A percentile compares a stretch with the other conserved stretches of the same genome.
These are phyloP conservation scores for Colletotrichum neosansevieriae DNA, from an alignment of 2,329 filamentous ascomycete species.

Conservation along the genomic window DNA sequence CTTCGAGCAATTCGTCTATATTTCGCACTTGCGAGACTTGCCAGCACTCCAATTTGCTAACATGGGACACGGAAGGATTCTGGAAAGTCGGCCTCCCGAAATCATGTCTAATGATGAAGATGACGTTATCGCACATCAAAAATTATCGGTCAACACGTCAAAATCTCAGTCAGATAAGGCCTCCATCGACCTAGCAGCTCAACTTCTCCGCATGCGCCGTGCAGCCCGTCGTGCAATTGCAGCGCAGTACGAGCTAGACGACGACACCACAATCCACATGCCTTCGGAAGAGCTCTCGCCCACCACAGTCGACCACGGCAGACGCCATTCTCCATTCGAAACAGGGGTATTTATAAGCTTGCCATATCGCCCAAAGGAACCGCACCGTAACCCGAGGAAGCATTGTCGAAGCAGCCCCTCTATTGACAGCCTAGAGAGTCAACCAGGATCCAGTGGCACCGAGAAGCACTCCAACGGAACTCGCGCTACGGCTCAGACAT, in stretches of 20 bases:
- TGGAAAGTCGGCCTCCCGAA: background rate
- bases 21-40: slow-evolving; percentile 4
- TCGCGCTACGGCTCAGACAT: slow-evolving; percentile 22
- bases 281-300: background rate
- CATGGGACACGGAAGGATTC: slow-evolving; percentile 14
- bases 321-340: slow-evolving; percentile 6
- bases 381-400: slow-evolving; percentile 8
- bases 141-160: background rate
- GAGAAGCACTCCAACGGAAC: slow-evolving; percentile 19
- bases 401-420: slow-evolving; percentile 13
- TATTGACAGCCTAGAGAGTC: slow-evolving; percentile 5
- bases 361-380: slow-evolving; percentile 13
- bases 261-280: background rate
- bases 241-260: background rate
- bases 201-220: slow-evolving; percentile 27
- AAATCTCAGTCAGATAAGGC: slow-evolving; percentile 8
- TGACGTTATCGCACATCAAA: background rate
- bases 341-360: background rate
- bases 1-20: slow-evolving; percentile 3
- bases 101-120: background rate
- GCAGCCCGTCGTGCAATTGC: background rate
- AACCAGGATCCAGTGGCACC: background rate
- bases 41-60: background rate
- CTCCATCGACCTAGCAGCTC: slow-evolving; percentile 23
- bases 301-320: background rate